These are phyloP conservation scores for Taphrina confusa DNA, from an alignment of 1,139 yeast species.

Conservation along the genomic window DNA sequence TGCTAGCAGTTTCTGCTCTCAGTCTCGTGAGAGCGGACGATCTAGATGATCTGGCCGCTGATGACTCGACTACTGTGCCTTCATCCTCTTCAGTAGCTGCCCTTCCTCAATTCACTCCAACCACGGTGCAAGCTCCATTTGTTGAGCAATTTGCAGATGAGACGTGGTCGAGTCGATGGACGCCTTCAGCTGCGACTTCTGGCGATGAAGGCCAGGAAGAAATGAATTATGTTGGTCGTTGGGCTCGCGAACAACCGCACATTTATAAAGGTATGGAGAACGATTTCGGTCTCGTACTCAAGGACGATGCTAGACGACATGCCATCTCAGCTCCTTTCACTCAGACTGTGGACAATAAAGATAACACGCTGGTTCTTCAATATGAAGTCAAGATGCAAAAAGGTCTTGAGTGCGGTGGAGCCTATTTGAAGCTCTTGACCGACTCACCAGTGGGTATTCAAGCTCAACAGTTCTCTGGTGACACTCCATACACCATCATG, in stretches of 20 bases:
- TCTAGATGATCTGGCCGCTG: conserved; percentile 11
- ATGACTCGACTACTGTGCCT: conserved; percentile 4
- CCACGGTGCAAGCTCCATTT: conserved; percentile 44
- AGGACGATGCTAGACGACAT: conserved; percentile 73
- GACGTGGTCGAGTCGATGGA: conserved; percentile 55
- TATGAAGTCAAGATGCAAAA: conserved; percentile 83
- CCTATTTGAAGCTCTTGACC: conserved; percentile 73
- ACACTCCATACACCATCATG: conserved; percentile 79
- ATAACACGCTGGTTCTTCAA: conserved; percentile 73
- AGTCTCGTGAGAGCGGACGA: conserved; percentile 26
- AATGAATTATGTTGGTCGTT: conserved; percentile 63
- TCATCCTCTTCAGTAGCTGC: conserved; percentile 9
- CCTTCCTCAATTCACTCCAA: conserved; percentile 31
- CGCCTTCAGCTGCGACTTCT: conserved; percentile 59
- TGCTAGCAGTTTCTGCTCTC: conserved; percentile 29
- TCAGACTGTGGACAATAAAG: conserved; percentile 57
- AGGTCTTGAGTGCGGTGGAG: conserved; percentile 82
- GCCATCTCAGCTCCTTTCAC: conserved; percentile 69
- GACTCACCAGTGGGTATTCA: conserved; percentile 50
- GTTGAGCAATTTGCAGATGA: conserved; percentile 69
- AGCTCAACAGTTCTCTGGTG: conserved; percentile 56
- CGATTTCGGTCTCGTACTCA: conserved; percentile 75
- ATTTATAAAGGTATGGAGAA: conserved; percentile 60
- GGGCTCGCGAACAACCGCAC: conserved; percentile 66
- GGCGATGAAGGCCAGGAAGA: conserved; percentile 49